phyloP scores from a whole-genome alignment of 331 rosid species.

The Rhamnella rubrinervis region DNA sequence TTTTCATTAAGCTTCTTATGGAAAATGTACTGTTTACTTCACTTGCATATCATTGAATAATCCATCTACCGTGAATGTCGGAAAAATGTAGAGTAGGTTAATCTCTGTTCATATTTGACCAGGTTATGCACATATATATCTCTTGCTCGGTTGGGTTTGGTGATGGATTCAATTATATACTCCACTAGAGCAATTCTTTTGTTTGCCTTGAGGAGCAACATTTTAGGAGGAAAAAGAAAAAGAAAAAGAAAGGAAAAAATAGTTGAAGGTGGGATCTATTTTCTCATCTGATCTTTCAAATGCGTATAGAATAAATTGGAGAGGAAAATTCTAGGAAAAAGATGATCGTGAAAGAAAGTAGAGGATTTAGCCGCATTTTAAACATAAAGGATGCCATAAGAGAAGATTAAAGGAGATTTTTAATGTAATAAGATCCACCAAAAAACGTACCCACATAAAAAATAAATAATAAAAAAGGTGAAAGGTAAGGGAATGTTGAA shows the following conservation, averaged over 20 bases:
- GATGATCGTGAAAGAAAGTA: slow-evolving; percentile 11
- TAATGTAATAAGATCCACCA: slow-evolving; percentile 25
- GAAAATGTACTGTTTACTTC: slow-evolving; percentile 1
- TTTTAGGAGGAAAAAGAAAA: background rate
- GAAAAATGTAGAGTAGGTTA: slow-evolving; percentile 10
- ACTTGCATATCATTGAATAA: slow-evolving; percentile 9
- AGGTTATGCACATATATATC: background rate
- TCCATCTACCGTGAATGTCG: slow-evolving; percentile 30
- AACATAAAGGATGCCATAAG: slow-evolving; percentile 14
- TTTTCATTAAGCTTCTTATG: background rate
- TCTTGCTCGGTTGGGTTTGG: background rate
- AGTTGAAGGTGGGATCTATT: no score
- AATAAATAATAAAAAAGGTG: background rate
- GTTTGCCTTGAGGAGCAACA: background rate
- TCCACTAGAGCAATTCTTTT: background rate
- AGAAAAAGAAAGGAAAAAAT: background rate
- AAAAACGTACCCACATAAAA: slow-evolving; percentile 6
- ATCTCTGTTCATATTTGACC: slow-evolving; percentile 20
- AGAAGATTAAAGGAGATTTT: slow-evolving; percentile 14
- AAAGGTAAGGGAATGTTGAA: slow-evolving; percentile 41
- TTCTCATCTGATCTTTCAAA: background rate
- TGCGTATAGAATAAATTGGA: background rate
- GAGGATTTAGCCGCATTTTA: slow-evolving; percentile 18
- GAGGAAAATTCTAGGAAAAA: background rate
- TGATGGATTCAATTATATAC: background rate